These are phyloP conservation scores for Jatropha curcas DNA, from an alignment of 345 rosid species.

Conservation along the genomic window DNA sequence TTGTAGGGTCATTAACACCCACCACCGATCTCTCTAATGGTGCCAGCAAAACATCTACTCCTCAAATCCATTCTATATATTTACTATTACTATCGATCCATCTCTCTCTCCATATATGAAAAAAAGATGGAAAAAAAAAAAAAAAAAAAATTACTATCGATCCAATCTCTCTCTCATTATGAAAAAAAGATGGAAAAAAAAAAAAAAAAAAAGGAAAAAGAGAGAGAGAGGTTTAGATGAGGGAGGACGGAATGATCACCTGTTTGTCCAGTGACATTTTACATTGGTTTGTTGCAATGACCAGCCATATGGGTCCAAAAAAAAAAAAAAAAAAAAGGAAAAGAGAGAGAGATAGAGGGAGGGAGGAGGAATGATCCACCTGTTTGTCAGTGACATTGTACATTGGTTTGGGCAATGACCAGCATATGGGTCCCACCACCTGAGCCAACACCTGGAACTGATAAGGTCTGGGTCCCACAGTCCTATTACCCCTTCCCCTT, in stretches of 20 bases:
- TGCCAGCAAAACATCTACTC: slow-evolving; percentile 15
- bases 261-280: slow-evolving; percentile 74
- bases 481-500: slow-evolving; percentile 27
- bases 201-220: not conserved
- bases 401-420: slow-evolving; percentile 63
- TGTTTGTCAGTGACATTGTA: slow-evolving; percentile 72
- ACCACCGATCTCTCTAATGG: slow-evolving; percentile 37
- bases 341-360: slow-evolving; percentile 16
- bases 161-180: not conserved
- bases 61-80: not conserved
- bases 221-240: too few species aligned
- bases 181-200: not conserved
- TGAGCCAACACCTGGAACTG: slow-evolving; percentile 72
- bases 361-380: slow-evolving; percentile 44
- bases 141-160: not conserved
- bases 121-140: not conserved
- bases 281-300: slow-evolving; percentile 62
- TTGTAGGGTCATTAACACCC: slow-evolving; percentile 37
- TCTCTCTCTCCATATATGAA: not conserved
- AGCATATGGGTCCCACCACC: slow-evolving; percentile 62
- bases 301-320: slow-evolving; percentile 53
- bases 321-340: not conserved
- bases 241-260: slow-evolving; percentile 45
- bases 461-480: slow-evolving; percentile 46
- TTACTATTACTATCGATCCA: too few species aligned